phyloP scores from a whole-genome alignment of 352 stramenopile genomes.

The Poterioochromonas sp. region DNA sequence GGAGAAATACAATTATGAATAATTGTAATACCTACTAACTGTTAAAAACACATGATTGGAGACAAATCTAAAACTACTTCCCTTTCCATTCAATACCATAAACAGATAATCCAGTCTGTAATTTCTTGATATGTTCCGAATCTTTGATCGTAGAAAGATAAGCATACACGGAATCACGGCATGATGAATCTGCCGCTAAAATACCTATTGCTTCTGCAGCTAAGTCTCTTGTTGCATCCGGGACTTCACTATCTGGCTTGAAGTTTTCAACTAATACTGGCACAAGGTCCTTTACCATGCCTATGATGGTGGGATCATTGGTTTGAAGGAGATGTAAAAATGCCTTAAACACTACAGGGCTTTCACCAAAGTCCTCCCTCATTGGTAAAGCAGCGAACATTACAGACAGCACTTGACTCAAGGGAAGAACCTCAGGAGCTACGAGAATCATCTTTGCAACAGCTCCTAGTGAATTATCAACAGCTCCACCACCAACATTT shows the following conservation, averaged over 20 bases:
- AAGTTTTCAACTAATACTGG: constrained; percentile 68
- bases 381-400: constrained; percentile 81
- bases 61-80: no score
- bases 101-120: no score
- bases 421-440: constrained; percentile 60
- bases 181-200: not conserved
- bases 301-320: constrained; percentile 66
- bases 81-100: no score
- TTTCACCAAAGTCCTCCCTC: constrained; percentile 92
- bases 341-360: constrained; percentile 83
- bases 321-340: constrained; percentile 78
- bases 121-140: no score
- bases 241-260: constrained; percentile 53
- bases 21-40: no score
- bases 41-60: no score
- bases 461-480: constrained; percentile 84
- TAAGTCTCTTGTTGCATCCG: constrained; percentile 59
- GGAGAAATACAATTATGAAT: no score
- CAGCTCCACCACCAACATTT: constrained; percentile 62
- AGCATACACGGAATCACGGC: not conserved
- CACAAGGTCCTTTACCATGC: constrained; percentile 59
- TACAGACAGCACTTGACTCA: constrained; percentile 83
- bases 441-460: constrained; percentile 83
- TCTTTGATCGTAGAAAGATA: not conserved
- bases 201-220: not conserved